Evolutionary conservation across 768 basidiomycete species (phyloP), one percentile per base, ranked within the genome.

Genomic region (Pisolithus orientalis): DNA sequence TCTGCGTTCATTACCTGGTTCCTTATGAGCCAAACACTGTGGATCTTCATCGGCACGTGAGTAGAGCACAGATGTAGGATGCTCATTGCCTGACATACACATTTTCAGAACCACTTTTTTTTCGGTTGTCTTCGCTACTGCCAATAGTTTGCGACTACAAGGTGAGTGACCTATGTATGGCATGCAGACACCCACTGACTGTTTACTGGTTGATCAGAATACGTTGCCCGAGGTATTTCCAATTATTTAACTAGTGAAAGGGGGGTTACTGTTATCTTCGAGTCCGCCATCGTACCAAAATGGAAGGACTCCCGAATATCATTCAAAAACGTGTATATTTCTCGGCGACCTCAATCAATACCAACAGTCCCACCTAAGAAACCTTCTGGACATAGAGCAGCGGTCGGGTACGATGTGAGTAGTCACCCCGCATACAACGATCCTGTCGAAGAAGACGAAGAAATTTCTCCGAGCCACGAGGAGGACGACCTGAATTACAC

Each of bases 1-100:
- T 94, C 92, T 39, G 95, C 94, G 1, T 97, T 99, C 70, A 71
- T 95, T 32, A 94, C 90, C 49, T 94, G 93, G 90, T 93, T 96
- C 58, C 72, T 99, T 47, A 85, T 97, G 76, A 94, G 94, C 62
- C 94, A 97, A 62, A 90, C 93, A 2, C 70, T 95, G 3, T 98
- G 96, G 95, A 88, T 99, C 55, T 71, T 98, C 47, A 77, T 99
- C 46, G 94, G 94, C 70, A 98, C 66, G 66, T 70, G 49, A 56
- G 66, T 39, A 6, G 0, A 1, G 6, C 4, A 0, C 31, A 37
- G 44, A 16, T 28, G 4, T 24, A 1, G 40, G 13, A 11, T 31
- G 16, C 38, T 16, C 17, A n/a, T 14, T 24, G 6, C n/a, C 53
- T 61, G 17, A 63, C 32, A 17, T 46, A 17, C 43, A 25, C 25